phyloP scores from a whole-genome alignment of 805 yeast species.

The Candida montana region DNA sequence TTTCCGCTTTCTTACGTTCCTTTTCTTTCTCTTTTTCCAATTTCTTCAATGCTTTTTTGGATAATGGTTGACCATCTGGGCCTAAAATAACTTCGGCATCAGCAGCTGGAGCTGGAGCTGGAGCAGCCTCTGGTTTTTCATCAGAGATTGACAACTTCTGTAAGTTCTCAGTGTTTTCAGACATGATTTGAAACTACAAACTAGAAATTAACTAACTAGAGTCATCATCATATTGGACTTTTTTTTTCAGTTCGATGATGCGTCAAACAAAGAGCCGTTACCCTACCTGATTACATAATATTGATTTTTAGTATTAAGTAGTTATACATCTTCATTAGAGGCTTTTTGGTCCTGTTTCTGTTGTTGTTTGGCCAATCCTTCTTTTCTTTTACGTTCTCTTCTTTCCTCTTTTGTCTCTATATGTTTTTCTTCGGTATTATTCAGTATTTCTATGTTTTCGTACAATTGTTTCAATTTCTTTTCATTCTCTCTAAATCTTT shows the following conservation, averaged over 20 bases:
- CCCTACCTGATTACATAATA: background rate
- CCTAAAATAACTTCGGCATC: constrained; percentile 35
- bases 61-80: constrained; percentile 76
- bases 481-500: constrained; percentile 62
- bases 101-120: constrained; percentile 51
- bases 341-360: constrained; percentile 3
- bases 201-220: no score
- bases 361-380: constrained; percentile 33
- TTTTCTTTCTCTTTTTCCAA: constrained; percentile 90
- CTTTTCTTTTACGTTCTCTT: constrained; percentile 45
- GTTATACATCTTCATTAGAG: background rate
- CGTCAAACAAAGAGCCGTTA: background rate
- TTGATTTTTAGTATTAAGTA: background rate
- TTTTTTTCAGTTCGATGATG: background rate
- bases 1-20: constrained; percentile 87
- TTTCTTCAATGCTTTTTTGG: constrained; percentile 93
- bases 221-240: no score
- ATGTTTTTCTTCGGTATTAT: constrained; percentile 4
- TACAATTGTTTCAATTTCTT: constrained; percentile 48
- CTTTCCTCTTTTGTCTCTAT: constrained; percentile 55
- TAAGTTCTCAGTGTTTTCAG: constrained; percentile 9
- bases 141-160: constrained; percentile 10
- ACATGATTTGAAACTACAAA: constrained; percentile 3
- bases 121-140: constrained; percentile 30
- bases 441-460: constrained; percentile 34